These are phyloP conservation scores for Eutypa lata DNA, from an alignment of 2,329 filamentous ascomycete genomes.

Conservation along the genomic window DNA sequence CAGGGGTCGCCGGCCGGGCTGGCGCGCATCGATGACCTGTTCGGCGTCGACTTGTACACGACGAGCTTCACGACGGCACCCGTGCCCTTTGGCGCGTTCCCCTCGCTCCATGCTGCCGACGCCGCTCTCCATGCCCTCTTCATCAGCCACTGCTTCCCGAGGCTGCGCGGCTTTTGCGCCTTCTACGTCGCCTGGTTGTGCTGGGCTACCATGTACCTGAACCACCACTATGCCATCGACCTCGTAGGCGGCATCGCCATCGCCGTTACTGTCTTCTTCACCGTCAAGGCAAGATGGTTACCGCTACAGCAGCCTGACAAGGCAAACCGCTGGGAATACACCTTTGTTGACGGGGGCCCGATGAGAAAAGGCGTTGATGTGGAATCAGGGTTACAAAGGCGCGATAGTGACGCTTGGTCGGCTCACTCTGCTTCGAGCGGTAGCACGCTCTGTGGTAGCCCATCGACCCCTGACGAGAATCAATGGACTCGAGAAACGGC, in stretches of 20 bases:
- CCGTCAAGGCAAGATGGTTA: slow-evolving; percentile 75
- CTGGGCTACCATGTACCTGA: slow-evolving; percentile 98
- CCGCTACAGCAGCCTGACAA: slow-evolving; percentile 82
- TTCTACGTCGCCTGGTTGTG: slow-evolving; percentile 89
- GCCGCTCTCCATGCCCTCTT: slow-evolving; percentile 88
- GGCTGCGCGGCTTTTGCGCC: slow-evolving; percentile 74
- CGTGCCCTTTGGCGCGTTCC: slow-evolving; percentile 92
- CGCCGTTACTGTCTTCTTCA: slow-evolving; percentile 77
- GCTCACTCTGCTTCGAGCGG: background rate
- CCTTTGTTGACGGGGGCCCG: slow-evolving; percentile 74
- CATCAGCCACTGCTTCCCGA: slow-evolving; percentile 89
- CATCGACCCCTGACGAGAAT: background rate
- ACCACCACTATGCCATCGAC: slow-evolving; percentile 95
- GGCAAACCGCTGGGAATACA: slow-evolving; percentile 89
- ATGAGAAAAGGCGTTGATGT: slow-evolving; percentile 28
- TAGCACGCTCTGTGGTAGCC: background rate
- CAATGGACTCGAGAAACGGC: background rate
- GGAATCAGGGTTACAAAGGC: slow-evolving; percentile 10
- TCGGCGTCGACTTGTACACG: slow-evolving; percentile 89
- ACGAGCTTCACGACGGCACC: slow-evolving; percentile 88
- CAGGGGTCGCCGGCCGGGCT: slow-evolving; percentile 84
- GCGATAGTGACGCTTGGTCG: background rate
- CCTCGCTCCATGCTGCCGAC: slow-evolving; percentile 85
- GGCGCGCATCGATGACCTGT: slow-evolving; percentile 82
- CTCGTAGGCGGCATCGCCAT: slow-evolving; percentile 81